Percentiles rank a stretch among this genome's conserved stretches.
These are phyloP conservation scores for Grammothele lineata DNA, from an alignment of 768 basidiomycete species.

Conservation along the genomic window DNA sequence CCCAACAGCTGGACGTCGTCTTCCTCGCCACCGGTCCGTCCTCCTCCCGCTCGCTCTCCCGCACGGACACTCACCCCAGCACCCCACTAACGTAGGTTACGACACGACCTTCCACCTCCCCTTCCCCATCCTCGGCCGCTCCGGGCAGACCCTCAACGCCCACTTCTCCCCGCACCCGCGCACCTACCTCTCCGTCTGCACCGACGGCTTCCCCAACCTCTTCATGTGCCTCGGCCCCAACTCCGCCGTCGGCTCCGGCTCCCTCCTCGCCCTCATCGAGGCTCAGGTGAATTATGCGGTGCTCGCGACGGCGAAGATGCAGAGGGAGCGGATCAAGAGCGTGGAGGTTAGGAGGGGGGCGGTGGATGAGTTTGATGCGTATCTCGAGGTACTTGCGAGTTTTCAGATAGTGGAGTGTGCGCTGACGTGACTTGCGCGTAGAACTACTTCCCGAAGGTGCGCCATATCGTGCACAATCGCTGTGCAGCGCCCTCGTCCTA, in stretches of 20 bases:
- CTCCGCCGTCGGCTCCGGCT: constrained; percentile 49
- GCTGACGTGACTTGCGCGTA: constrained; percentile 28
- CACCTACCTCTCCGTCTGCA: constrained; percentile 54
- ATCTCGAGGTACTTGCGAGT: constrained; percentile 51
- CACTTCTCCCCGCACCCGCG: constrained; percentile 51
- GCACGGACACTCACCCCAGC: background rate
- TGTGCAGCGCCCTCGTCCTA: background rate
- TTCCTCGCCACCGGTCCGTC: constrained; percentile 56
- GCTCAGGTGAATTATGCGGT: constrained; percentile 55
- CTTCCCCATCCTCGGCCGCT: constrained; percentile 51
- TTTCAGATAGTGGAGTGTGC: too few species aligned
- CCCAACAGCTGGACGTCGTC: constrained; percentile 53
- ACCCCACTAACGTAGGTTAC: constrained; percentile 36
- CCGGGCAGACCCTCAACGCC: constrained; percentile 48
- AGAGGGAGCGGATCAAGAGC: constrained; percentile 57
- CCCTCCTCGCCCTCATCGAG: constrained; percentile 52
- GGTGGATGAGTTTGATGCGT: constrained; percentile 57
- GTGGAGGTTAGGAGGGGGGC: constrained; percentile 58
- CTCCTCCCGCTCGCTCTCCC: background rate
- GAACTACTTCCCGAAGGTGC: constrained; percentile 45
- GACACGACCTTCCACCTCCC: constrained; percentile 45
- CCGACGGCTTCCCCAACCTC: constrained; percentile 69
- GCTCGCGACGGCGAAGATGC: constrained; percentile 51
- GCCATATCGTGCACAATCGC: constrained; percentile 7
- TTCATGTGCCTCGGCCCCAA: constrained; percentile 58